phyloP scores from a whole-genome alignment of 1,284 basidiomycete genomes.

The Leccinum fallax region DNA sequence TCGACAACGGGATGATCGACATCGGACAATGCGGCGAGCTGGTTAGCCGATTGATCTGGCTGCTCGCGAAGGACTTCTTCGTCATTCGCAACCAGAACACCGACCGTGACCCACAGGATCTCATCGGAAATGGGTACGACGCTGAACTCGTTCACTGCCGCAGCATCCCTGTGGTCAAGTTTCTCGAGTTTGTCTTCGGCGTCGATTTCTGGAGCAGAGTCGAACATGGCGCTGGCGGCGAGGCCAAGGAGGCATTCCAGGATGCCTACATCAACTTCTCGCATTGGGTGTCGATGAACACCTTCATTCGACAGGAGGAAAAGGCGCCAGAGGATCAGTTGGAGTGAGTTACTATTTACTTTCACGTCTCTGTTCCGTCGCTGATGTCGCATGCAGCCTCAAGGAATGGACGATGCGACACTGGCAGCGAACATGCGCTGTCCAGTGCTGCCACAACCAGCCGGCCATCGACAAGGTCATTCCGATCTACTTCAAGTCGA shows the following conservation, averaged over 20 bases:
- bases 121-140: neutral
- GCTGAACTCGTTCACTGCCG: neutral
- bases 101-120: neutral
- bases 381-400: neutral
- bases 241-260: neutral
- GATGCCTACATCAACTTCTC: neutral
- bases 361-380: neutral
- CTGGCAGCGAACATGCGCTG: neutral
- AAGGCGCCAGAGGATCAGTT: neutral
- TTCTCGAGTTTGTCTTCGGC: neutral
- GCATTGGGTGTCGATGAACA: neutral
- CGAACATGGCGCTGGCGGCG: neutral
- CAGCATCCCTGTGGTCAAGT: neutral
- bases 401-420: neutral
- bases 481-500: neutral
- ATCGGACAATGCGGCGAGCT: neutral
- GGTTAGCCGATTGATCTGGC: neutral
- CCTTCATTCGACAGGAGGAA: neutral
- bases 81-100: neutral
- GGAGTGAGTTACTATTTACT: neutral
- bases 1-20: neutral
- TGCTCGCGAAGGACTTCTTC: neutral
- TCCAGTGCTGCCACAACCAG: neutral
- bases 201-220: rapidly evolving
- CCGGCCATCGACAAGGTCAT: neutral